Percentiles rank a stretch among this genome's conserved stretches.
Conservation (phyloP, 2,329 filamentous ascomycete genomes). For the Zarea fungicola region DNA sequence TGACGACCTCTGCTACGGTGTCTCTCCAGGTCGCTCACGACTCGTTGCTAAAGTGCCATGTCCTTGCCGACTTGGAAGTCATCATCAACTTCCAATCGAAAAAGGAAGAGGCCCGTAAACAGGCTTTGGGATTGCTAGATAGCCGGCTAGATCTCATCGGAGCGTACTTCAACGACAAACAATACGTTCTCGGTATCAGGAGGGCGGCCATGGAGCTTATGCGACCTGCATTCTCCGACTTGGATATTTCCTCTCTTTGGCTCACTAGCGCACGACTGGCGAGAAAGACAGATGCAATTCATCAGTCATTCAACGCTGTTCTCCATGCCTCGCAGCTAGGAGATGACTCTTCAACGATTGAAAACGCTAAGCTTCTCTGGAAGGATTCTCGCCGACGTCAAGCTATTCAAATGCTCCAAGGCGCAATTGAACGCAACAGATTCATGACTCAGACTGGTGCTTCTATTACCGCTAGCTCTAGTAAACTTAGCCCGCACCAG, state of each 20-base stretch:
- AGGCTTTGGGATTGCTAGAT: slow-evolving; percentile 43
- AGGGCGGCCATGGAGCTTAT: slow-evolving; percentile 82
- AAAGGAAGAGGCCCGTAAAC: slow-evolving; percentile 33
- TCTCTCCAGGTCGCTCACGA: slow-evolving; percentile 84
- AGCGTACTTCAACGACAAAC: slow-evolving; percentile 86
- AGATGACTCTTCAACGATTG: slow-evolving; percentile 83
- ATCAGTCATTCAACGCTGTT: slow-evolving; percentile 90
- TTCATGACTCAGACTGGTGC: slow-evolving; percentile 51
- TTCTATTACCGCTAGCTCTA: slow-evolving; percentile 15
- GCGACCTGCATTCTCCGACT: slow-evolving; percentile 56
- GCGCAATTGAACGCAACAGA: slow-evolving; percentile 76
- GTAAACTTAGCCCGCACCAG: slow-evolving; percentile 42
- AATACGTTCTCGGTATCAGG: slow-evolving; percentile 81
- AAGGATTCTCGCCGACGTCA: slow-evolving; percentile 89
- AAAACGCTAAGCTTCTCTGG: slow-evolving; percentile 90
- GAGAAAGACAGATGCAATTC: slow-evolving; percentile 74
- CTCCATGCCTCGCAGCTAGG: slow-evolving; percentile 80
- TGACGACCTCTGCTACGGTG: slow-evolving; percentile 71
- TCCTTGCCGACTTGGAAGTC: slow-evolving; percentile 79
- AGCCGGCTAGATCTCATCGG: slow-evolving; percentile 84
- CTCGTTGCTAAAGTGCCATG: slow-evolving; percentile 78
- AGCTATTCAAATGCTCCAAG: slow-evolving; percentile 85
- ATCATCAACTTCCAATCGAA: slow-evolving; percentile 51
- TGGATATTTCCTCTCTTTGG: slow-evolving; percentile 80
- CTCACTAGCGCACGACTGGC: slow-evolving; percentile 78